phyloP scores from a whole-genome alignment of 2,329 filamentous ascomycete species.

The Chaetomium sp. region DNA sequence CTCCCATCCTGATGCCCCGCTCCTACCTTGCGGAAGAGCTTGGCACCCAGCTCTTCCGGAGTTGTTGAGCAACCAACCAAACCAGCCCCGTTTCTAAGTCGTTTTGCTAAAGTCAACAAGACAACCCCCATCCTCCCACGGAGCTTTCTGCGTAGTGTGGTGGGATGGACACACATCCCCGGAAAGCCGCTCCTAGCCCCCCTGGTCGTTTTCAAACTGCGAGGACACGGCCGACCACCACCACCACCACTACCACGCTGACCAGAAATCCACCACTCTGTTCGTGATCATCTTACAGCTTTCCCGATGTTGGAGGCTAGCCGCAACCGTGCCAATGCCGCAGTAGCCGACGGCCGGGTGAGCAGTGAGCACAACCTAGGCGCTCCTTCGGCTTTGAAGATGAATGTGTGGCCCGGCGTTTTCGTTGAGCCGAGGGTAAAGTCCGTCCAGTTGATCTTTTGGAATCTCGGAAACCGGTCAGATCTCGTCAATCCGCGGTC shows the following conservation, averaged over 20 bases:
- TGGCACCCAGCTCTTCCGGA: no score
- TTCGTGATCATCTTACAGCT: neutral
- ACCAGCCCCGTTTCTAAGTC: neutral
- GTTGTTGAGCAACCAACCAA: slow-evolving; percentile 4
- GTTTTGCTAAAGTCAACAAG: neutral
- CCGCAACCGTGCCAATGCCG: neutral
- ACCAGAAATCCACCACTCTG: neutral
- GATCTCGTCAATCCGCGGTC: slow-evolving; percentile 7
- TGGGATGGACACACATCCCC: neutral
- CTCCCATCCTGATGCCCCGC: no score
- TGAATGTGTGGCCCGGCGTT: slow-evolving; percentile 6
- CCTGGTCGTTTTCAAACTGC: no score
- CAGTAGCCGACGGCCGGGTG: slow-evolving; percentile 13
- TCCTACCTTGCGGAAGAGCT: no score
- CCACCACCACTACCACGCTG: neutral
- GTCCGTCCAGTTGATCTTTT: slow-evolving; percentile 4
- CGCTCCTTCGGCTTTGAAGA: neutral
- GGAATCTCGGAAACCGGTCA: slow-evolving; percentile 4
- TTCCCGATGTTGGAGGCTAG: slow-evolving; percentile 1
- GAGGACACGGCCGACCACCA: neutral
- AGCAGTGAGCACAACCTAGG: neutral
- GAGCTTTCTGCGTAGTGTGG: neutral
- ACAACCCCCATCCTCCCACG: slow-evolving; percentile 7
- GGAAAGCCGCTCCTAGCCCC: slow-evolving; percentile 13
- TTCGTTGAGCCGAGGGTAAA: slow-evolving; percentile 27